Evolutionary conservation across 805 yeast species (phyloP).

Genomic region (Kuraishia cidri): DNA sequence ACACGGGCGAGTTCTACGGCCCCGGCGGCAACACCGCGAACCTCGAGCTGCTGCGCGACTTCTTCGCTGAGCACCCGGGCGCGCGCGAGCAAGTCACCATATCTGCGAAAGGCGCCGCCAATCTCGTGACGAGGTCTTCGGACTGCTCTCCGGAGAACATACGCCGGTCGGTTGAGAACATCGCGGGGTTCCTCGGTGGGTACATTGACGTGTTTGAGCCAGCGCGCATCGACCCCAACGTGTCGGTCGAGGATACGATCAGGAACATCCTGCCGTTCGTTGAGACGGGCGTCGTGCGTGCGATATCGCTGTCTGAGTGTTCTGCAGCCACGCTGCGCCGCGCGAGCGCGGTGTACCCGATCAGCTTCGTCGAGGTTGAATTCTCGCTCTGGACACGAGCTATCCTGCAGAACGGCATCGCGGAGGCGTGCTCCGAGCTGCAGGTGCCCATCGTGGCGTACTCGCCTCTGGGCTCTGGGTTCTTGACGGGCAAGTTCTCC

Average conservation of each 20-base stretch:
- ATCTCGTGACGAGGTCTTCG: slow-evolving; percentile 29
- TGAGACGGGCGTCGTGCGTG: slow-evolving; percentile 57
- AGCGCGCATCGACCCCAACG: slow-evolving; percentile 57
- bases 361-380: slow-evolving; percentile 72
- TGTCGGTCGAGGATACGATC: slow-evolving; percentile 52
- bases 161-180: slow-evolving; percentile 34
- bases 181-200: slow-evolving; percentile 20
- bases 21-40: slow-evolving; percentile 38
- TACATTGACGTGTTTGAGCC: slow-evolving; percentile 55
- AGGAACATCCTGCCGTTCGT: slow-evolving; percentile 47
- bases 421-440: slow-evolving; percentile 45
- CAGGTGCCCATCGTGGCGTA: slow-evolving; percentile 68
- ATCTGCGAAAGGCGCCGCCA: slow-evolving; percentile 60
- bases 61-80: slow-evolving; percentile 48
- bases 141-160: slow-evolving; percentile 41
- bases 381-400: slow-evolving; percentile 62
- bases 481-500: slow-evolving; percentile 55
- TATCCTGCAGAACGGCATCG: slow-evolving; percentile 54
- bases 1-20: slow-evolving; percentile 80
- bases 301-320: slow-evolving; percentile 70
- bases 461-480: slow-evolving; percentile 78
- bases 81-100: slow-evolving; percentile 45
- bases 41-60: slow-evolving; percentile 45
- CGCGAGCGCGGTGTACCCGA: slow-evolving; percentile 47
- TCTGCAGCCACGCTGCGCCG: slow-evolving; percentile 49